Conservation (phyloP, 371 early-diverging fungal species). For the Apophysomyces variabilis region DNA sequence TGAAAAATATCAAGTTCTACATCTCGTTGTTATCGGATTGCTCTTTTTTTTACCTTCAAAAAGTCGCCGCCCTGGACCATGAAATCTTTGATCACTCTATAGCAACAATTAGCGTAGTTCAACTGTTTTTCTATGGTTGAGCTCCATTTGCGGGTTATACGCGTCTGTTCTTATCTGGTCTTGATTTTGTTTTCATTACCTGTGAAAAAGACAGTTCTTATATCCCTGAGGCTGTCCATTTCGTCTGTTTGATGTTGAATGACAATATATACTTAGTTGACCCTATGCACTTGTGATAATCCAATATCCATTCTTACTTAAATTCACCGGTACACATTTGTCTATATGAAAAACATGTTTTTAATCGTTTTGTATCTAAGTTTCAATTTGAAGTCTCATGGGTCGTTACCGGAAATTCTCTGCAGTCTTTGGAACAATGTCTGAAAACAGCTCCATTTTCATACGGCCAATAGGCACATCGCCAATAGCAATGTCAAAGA, state of each 20-base stretch:
- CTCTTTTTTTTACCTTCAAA: conserved; percentile 58
- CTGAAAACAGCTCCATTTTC: conserved; percentile 94
- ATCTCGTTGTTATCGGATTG: neutral
- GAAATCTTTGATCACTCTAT: conserved; percentile 92
- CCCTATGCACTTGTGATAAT: too few species aligned
- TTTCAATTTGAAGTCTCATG: neutral
- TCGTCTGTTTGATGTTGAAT: conserved; percentile 47
- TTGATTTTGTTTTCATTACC: conserved; percentile 42
- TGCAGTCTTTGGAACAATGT: conserved; percentile 96
- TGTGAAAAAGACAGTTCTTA: conserved; percentile 91
- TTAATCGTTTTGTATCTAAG: too few species aligned
- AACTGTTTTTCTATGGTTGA: too few species aligned
- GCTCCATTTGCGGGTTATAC: too few species aligned
- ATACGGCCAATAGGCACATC: conserved; percentile 86
- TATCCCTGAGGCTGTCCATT: conserved; percentile 87
- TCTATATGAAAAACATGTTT: conserved; percentile 25
- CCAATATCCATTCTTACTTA: conserved; percentile 48
- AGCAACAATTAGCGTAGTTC: neutral
- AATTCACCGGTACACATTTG: conserved; percentile 95
- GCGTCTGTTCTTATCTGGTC: too few species aligned
- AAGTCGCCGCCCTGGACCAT: conserved; percentile 99
- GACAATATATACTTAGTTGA: neutral
- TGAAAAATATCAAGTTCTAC: conserved; percentile 3
- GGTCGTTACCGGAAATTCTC: conserved; percentile 91
- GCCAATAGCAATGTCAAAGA: conserved; percentile 80